Conservation (phyloP, 1,284 basidiomycete species). For the Cutaneotrichosporon curvatum region DNA sequence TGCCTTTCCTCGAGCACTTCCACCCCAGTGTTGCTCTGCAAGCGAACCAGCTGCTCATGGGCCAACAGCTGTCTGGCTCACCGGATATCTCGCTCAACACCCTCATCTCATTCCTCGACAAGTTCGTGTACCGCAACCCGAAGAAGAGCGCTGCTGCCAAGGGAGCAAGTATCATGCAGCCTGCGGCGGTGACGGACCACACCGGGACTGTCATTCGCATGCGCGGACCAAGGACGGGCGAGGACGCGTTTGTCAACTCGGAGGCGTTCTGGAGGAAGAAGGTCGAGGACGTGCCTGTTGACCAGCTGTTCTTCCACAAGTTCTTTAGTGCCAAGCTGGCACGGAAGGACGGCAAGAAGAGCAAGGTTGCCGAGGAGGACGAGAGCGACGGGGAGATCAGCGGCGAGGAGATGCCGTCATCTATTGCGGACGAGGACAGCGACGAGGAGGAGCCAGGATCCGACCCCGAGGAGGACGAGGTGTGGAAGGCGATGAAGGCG, state of each 20-base stretch:
- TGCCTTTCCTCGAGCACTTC: conserved; percentile 74
- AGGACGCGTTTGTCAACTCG: conserved; percentile 50
- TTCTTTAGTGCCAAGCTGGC: conserved; percentile 52
- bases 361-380: conserved; percentile 26
- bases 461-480: conserved; percentile 57
- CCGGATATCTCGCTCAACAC: conserved; percentile 90
- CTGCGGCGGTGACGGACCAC: conserved; percentile 59
- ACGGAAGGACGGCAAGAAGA: conserved; percentile 49
- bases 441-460: conserved; percentile 41
- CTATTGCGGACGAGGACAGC: conserved; percentile 23
- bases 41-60: conserved; percentile 68
- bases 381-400: conserved; percentile 17
- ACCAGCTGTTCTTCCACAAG: conserved; percentile 63
- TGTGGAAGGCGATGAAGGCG: conserved; percentile 87
- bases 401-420: conserved; percentile 19
- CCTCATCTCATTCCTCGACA: conserved; percentile 82
- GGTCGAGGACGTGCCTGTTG: conserved; percentile 71
- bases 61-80: conserved; percentile 61
- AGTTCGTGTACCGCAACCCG: conserved; percentile 89
- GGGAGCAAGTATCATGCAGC: conserved; percentile 90
- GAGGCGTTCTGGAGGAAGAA: conserved; percentile 68
- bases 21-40: conserved; percentile 88
- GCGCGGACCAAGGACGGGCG: conserved; percentile 54
- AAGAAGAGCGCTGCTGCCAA: conserved; percentile 68
- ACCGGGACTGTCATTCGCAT: conserved; percentile 62